Base-by-base conservation (phyloP, 1,139 yeast species). In the Yamadazyma atlantica region DNA sequence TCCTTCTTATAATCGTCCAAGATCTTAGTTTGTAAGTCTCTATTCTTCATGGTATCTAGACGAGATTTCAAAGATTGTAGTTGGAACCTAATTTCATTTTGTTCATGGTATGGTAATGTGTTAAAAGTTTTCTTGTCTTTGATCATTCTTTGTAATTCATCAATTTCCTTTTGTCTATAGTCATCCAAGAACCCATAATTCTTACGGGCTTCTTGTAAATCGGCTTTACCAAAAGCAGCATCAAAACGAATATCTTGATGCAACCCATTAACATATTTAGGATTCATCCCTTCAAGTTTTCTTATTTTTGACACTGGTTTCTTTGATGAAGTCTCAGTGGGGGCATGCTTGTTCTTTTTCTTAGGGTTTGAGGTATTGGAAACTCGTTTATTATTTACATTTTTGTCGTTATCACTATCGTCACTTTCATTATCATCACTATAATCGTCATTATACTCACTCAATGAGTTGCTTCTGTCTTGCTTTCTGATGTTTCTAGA, bases 211-310 rank as follows among this genome's bases (percentile, higher is more conserved):
- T 72, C 71, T 24, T 69, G 65, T 41, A 78, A 63, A 54, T 89
- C 92, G 0, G 95, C 86, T 51, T 80, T 84, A 41, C 97, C 97
- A 46, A 81, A 79, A 0, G 96, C 89, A 1, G 94, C 77, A 60
- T 90, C 96, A 58, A 92, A 92, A 49, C 98, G 73, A 24, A 94
- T 81, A 64, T 92, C 98, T 37, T 79, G 73, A 54, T 85, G 80
- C 27, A 81, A 58, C 23, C 68, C 58, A 31, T 69, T 57, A 13
- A 61, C 53, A 33, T 66, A 64, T 47, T 66, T 66, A 14, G 71
- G 59, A 17, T 70, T 74, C 32, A 86, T 60, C 0, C 96, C 96
- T 0, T 90, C 92, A 14, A 88, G 81, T 24, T 80, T 79, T 48
- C 96, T 70, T 29, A 88, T 69, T 49, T 69, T 72, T 0, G 88